Base-by-base conservation (phyloP, 2,329 filamentous ascomycete genomes). In the Thielaviopsis euricoi region DNA sequence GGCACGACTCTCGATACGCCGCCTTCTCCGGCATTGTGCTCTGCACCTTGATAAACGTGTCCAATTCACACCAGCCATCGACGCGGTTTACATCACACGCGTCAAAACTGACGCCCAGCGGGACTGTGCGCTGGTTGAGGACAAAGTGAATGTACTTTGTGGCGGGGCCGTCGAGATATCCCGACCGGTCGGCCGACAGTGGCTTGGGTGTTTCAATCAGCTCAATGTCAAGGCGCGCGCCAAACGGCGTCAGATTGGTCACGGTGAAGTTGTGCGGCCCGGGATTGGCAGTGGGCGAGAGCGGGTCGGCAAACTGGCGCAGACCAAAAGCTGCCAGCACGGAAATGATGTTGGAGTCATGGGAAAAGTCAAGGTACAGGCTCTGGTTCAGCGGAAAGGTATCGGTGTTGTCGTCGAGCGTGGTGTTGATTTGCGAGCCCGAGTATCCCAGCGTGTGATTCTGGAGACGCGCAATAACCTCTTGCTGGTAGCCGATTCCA, bases 41-140 rank as follows among this genome's bases (percentile, higher is more conserved):
- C 70, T 85, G 81, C 5, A 82, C 72, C 61, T 77, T 67, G 50
- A 89, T 65, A 64, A 89, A 89, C 0, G 82, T 82, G 2, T 76
- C 74, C 53, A 89, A 67, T 66, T 89, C 85, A 66, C 86, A 89
- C 85, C 86, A 89, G 0, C 86, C 86, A 67, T 89, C 86, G 50
- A 82, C 77, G 4, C 86, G 71, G 12, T 74, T 66, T 1, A 63
- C 69, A 46, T 79, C 83, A 64, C 86, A 89, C 60, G 81, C 78
- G 1, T 77, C 69, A 61, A 87, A 82, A 64, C 82, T 87, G 60
- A 68, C 68, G 6, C 85, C 82, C 0, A 89, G 71, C 1, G 86
- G 86, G 0, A 89, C 65, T 0, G 85, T 89, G 29, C 86, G 74
- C 69, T 88, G 85, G 67, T 88, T 88, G 51, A 88, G 74, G 2